phyloP scores from a whole-genome alignment of 2,329 filamentous ascomycete genomes.

The Hypomyces perniciosus region DNA sequence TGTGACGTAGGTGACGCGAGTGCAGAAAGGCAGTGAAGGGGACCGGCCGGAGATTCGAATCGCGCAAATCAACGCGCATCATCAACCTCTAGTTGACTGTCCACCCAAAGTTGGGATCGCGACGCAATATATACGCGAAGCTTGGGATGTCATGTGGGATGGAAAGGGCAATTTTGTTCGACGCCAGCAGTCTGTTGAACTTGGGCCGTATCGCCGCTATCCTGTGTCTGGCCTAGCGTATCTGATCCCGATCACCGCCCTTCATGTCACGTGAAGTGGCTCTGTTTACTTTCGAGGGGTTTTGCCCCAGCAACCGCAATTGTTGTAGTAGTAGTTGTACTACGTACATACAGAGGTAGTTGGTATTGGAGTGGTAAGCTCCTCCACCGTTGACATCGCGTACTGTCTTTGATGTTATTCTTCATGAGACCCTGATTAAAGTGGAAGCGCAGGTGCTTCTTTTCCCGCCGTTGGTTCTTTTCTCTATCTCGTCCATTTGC shows the following conservation, averaged over 20 bases:
- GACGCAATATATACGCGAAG: conserved; percentile 3
- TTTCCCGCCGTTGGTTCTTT: conserved; percentile 16
- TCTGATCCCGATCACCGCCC: conserved; percentile 2
- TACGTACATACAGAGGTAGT: not conserved
- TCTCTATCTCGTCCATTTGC: not conserved
- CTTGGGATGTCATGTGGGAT: conserved; percentile 10
- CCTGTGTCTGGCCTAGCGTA: not conserved
- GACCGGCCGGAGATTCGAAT: not conserved
- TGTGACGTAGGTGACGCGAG: too few species aligned
- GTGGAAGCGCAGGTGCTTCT: conserved; percentile 20
- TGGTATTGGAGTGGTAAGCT: not conserved
- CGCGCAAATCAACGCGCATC: not conserved
- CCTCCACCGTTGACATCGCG: conserved; percentile 10
- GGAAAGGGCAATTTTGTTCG: conserved; percentile 9
- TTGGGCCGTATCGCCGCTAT: conserved; percentile 1
- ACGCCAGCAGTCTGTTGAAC: not conserved
- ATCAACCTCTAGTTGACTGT: not conserved
- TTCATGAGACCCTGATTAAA: conserved; percentile 20
- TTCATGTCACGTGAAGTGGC: conserved; percentile 4
- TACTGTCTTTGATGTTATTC: conserved; percentile 19
- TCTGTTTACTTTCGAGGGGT: conserved; percentile 15
- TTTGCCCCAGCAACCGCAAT: conserved; percentile 23
- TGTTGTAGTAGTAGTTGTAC: conserved; percentile 16
- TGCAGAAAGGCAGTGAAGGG: too few species aligned
- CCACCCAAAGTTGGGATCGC: not conserved